phyloP scores from a whole-genome alignment of 768 basidiomycete genomes.

The Hemileccinum rubropunctum region DNA sequence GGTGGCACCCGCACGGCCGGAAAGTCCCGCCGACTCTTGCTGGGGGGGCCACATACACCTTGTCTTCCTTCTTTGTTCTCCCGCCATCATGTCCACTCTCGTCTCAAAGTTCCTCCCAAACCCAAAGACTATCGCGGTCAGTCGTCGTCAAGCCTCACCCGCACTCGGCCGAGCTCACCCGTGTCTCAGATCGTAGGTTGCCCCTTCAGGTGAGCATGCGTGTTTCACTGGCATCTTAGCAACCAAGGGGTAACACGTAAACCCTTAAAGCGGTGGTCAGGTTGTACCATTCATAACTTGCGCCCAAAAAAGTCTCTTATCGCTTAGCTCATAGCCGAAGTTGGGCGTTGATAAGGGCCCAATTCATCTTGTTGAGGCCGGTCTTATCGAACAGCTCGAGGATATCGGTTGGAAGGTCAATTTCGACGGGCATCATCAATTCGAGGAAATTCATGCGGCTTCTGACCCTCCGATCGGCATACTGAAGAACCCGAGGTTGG shows the following conservation, averaged over 20 bases:
- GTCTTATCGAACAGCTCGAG: slow-evolving; percentile 73
- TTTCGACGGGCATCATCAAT: slow-evolving; percentile 89
- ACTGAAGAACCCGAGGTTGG: slow-evolving; percentile 87
- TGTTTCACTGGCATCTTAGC: too few relatives aligned
- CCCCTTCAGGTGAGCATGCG: slow-evolving; percentile 78
- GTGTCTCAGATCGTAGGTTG: slow-evolving; percentile 79
- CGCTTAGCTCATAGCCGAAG: slow-evolving; percentile 49
- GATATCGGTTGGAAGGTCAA: slow-evolving; percentile 85
- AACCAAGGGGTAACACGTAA: too few relatives aligned
- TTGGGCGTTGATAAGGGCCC: slow-evolving; percentile 86
- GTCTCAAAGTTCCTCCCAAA: slow-evolving; percentile 38
- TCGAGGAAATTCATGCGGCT: slow-evolving; percentile 65
- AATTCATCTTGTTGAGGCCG: slow-evolving; percentile 84
- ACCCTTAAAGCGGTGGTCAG: slow-evolving; percentile 28
- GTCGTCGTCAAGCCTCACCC: too few relatives aligned
- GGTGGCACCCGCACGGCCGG: too few relatives aligned
- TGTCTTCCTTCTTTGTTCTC: background rate
- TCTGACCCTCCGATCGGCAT: slow-evolving; percentile 71
- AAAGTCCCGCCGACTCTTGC: too few relatives aligned
- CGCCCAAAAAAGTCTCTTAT: slow-evolving; percentile 10
- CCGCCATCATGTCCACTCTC: slow-evolving; percentile 21
- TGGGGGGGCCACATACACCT: too few relatives aligned
- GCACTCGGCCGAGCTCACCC: slow-evolving; percentile 6
- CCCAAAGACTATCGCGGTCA: slow-evolving; percentile 77
- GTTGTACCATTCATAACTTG: slow-evolving; percentile 12